phyloP scores from a whole-genome alignment of 768 basidiomycete species.

The Lanmaoa rubissima region DNA sequence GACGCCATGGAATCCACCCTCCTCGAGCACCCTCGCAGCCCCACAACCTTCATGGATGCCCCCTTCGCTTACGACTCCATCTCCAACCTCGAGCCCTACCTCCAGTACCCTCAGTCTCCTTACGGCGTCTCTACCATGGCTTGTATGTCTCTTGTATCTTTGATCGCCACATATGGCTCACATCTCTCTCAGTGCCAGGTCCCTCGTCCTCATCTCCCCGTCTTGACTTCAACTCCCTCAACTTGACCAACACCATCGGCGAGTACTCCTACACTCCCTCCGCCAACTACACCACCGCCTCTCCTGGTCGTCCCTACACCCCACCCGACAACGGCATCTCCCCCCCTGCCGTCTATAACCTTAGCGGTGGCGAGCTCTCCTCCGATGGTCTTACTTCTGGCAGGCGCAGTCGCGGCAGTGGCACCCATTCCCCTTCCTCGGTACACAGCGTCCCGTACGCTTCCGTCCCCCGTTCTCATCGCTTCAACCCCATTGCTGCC shows the following conservation, averaged over 20 bases:
- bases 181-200: constrained; percentile 44
- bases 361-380: constrained; percentile 68
- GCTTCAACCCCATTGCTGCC: constrained; percentile 70
- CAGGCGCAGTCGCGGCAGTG: constrained; percentile 69
- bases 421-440: constrained; percentile 51
- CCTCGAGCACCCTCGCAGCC: constrained; percentile 50
- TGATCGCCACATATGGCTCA: constrained; percentile 5
- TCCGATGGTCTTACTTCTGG: constrained; percentile 69
- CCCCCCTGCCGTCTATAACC: constrained; percentile 68
- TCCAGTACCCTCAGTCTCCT: constrained; percentile 66
- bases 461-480: constrained; percentile 69
- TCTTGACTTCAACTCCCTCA: constrained; percentile 62
- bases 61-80: constrained; percentile 47
- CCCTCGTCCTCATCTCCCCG: constrained; percentile 53
- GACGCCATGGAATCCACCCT: constrained; percentile 47
- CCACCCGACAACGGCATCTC: constrained; percentile 66
- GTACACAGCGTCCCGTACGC: constrained; percentile 52
- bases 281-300: constrained; percentile 51
- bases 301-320: constrained; percentile 64
- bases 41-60: constrained; percentile 50
- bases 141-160: constrained; percentile 43
- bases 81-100: constrained; percentile 50
- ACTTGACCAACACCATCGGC: constrained; percentile 51
- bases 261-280: constrained; percentile 60
- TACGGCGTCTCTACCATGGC: constrained; percentile 62